Base-by-base conservation (phyloP, 75 land plant genomes). In the Picea sitchensis region DNA sequence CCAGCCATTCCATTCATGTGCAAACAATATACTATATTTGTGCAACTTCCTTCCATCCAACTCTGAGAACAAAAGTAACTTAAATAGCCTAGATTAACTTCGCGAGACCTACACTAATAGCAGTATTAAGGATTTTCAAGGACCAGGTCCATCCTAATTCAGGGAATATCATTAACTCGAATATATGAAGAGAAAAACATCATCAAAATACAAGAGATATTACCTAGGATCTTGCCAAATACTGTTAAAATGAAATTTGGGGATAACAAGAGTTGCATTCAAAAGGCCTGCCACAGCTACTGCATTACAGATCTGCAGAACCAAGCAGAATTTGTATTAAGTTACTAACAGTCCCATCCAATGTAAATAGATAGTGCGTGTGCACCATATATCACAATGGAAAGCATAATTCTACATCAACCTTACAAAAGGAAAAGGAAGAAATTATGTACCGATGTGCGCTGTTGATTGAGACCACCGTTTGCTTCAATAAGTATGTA, bases 161-260 rank as follows among this genome's bases (percentile, higher is more conserved):
- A 51, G 56, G 56, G 56, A 51, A 51, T 51, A 51, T 51, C 56
- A 9, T 51, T 51, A 51, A 51, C 26, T 12, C 14, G 38, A 26
- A 73, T 18, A 8, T 13, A 30, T 26, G 26, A 17, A 73, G 17
- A 41, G 54, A 80, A 23, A 80, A 2, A 57, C 38, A 58, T 11
- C 2, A 34, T 58, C 20, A 76, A 58, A 51, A 75, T 51, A 75
- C 21, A 0, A 21, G 18, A 56, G 14, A 65, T 15, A 23, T 59
- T 61, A 96, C 99, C 99, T 96, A 36, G 92, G 86, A 77, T 96
- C 99, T 75, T 88, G 87, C 99, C 99, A 96, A 15, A 96, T 93
- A 83, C 97, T 94, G 75, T 96, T 96, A 61, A 96, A 82, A 84
- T 96, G 99, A 75, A 96, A 96, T 11, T 83, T 88, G 63, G 99